Conservation (phyloP, 257 asterid genomes). For the Osmanthus fragrans region DNA sequence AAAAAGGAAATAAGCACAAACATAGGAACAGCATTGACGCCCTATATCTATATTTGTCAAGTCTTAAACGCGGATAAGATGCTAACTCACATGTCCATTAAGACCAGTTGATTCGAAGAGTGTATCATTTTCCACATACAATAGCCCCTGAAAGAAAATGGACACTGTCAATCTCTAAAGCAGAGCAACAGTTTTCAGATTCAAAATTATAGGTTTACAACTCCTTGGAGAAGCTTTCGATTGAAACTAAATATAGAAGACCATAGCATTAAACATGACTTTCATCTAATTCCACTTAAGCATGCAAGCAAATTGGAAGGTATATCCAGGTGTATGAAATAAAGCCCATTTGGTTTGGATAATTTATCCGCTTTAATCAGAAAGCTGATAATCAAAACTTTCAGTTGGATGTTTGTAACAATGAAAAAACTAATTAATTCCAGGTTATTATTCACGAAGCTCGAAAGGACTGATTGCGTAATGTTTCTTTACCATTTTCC, state of each 20-base stretch:
- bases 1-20: not conserved
- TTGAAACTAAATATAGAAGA: not conserved
- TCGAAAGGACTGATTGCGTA: not conserved
- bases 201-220: constrained; percentile 1
- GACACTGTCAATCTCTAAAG: constrained; percentile 11
- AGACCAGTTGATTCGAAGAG: constrained; percentile 92
- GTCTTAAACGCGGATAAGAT: not conserved
- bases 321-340: no score
- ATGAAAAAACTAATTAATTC: not conserved
- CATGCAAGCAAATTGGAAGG: not conserved
- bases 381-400: not conserved
- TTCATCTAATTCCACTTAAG: constrained; percentile 7
- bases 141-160: constrained; percentile 67
- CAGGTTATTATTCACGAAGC: not conserved
- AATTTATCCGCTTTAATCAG: not conserved
- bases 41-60: not conserved
- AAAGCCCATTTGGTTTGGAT: not conserved
- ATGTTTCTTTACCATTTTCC: not conserved
- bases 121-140: constrained; percentile 77
- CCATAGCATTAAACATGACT: constrained; percentile 5
- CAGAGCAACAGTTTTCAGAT: constrained; percentile 4
- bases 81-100: constrained; percentile 71
- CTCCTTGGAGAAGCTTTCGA: not conserved
- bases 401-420: not conserved
- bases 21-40: not conserved